Percentiles rank a stretch among this genome's conserved stretches.
phyloP scores from a whole-genome alignment of 225 moss, liverwort and hornwort species.

The Asterella californica region DNA sequence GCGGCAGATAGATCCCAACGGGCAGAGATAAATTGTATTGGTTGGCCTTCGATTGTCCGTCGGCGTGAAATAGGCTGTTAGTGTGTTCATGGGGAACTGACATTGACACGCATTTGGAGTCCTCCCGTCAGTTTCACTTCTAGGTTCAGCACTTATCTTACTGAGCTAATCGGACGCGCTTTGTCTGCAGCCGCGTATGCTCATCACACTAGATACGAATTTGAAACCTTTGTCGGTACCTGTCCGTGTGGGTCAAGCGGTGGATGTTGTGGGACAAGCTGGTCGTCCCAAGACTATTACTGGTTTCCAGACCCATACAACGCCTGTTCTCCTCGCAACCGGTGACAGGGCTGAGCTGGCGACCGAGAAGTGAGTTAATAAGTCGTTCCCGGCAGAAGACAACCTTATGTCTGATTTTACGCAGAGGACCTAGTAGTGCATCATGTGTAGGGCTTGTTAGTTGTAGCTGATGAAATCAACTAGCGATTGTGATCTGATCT shows the following conservation, averaged over 20 bases:
- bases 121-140: too few species aligned
- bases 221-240: conserved; percentile 93
- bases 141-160: neutral
- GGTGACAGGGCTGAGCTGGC: conserved; percentile 98
- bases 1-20: neutral
- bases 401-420: neutral
- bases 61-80: neutral
- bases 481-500: conserved; percentile 7
- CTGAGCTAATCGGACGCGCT: neutral
- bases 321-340: conserved; percentile 96
- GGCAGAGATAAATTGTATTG: neutral
- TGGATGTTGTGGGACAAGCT: conserved; percentile 98
- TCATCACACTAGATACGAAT: conserved; percentile 87
- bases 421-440: too few species aligned
- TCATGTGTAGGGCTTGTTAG: neutral
- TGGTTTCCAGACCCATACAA: conserved; percentile 96
- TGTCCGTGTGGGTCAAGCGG: conserved; percentile 95
- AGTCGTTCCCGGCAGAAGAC: neutral
- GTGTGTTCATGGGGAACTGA: too few species aligned
- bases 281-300: conserved; percentile 99
- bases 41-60: neutral
- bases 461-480: too few species aligned
- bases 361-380: conserved; percentile 69
- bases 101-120: too few species aligned
- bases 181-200: conserved; percentile 88